Conservation (phyloP, 768 basidiomycete species). For the Heimioporus sp. region DNA sequence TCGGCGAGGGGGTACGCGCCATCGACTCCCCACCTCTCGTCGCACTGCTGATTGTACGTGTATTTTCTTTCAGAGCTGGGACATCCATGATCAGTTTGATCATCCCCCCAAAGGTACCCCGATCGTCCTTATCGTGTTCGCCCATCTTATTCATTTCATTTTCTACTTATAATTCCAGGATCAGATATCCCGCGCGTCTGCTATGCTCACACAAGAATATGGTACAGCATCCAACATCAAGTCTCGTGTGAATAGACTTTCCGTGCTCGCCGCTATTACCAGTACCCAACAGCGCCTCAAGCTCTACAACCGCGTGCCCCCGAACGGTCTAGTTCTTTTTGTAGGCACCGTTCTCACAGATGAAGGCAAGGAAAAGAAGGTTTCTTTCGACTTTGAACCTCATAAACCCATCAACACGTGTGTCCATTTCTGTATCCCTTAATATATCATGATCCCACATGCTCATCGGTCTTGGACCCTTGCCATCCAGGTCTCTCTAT, state of each 20-base stretch:
- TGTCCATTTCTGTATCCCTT: conserved; percentile 26
- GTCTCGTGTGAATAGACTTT: conserved; percentile 95
- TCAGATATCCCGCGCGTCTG: conserved; percentile 91
- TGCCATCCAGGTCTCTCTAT: conserved; percentile 75
- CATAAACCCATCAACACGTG: conserved; percentile 99
- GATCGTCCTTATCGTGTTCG: conserved; percentile 10
- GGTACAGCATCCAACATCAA: conserved; percentile 99
- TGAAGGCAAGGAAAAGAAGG: conserved; percentile 99
- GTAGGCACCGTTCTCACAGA: conserved; percentile 98
- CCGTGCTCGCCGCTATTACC: conserved; percentile 96
- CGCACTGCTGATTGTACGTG: conserved; percentile 22
- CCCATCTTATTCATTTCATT: neutral
- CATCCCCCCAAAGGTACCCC: conserved; percentile 83
- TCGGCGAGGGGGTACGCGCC: conserved; percentile 53
- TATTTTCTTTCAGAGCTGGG: conserved; percentile 59
- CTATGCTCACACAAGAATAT: conserved; percentile 98
- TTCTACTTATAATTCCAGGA: conserved; percentile 44
- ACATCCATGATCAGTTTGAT: conserved; percentile 99
- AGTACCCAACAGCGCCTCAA: conserved; percentile 97
- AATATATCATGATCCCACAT: neutral
- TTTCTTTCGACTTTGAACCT: conserved; percentile 97
- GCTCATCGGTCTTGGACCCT: neutral
- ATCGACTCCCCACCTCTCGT: neutral
- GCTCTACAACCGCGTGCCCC: conserved; percentile 93
- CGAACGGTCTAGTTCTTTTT: conserved; percentile 95